Evolutionary conservation across 371 early-diverging fungal species (phyloP), one percentile per base, ranked within the genome.

Genomic region (Mortierella sp.): DNA sequence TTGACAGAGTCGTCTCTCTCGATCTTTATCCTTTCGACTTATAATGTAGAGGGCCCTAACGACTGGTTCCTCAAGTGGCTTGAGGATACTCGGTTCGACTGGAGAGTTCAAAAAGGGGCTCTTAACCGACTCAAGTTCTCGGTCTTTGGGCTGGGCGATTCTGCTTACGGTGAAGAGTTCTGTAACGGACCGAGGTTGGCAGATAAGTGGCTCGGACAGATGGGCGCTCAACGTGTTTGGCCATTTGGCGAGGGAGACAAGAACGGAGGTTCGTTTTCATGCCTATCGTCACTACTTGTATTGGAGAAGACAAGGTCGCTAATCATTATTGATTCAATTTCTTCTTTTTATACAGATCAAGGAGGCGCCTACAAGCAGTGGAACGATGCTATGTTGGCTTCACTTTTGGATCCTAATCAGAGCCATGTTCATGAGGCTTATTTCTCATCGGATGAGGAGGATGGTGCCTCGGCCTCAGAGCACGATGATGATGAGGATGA

Each of bases 61-160:
- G 89, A 90, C 53, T 90, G 89, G 89, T 90, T 90, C 62, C 82
- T 82, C 41, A 87, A 85, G 59, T 89, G 91, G 91, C 82, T 91
- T 24, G 84, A 87, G 53, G 92, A 94, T 56, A 64, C 84, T 44
- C 81, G 86, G 23, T 88, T 85, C 61, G 92, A 92, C 64, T 89
- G 86, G 80, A 82, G 92, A 50, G 90, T 92, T 4, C 86, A 86
- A 59, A 84, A 86, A 52, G 80, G 80, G 12, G 82, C 82, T 11
- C 72, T 94, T 42, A 75, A 79, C 56, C 82, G 86, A 42, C 66
- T 92, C 32, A 83, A 86, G 7, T 92, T 84, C 80, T 85, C 91
- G 1, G 88, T 94, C 15, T 93, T 91, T 81, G 93, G 93, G 49
- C 72, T 92, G 39, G 92, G 92, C 15, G 90, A 91, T 68, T 89